Percentiles rank a stretch among this genome's conserved stretches.
These are phyloP conservation scores for Pyricularia grisea DNA, from an alignment of 2,329 filamentous ascomycete genomes.

Conservation along the genomic window DNA sequence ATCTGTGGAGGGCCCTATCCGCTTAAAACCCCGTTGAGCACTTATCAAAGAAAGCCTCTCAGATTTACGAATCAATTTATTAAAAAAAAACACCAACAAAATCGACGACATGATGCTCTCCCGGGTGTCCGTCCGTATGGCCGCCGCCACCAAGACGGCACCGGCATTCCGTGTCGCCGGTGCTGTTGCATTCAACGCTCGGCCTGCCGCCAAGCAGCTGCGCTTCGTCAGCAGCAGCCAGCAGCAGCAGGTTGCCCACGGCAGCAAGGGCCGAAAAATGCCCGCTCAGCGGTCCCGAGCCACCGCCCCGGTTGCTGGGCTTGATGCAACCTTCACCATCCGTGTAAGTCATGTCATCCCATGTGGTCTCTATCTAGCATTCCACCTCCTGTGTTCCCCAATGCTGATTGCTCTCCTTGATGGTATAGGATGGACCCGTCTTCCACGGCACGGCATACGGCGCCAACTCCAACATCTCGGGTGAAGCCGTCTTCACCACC, in stretches of 20 bases:
- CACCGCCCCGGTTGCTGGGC: slow-evolving; percentile 57
- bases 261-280: slow-evolving; percentile 61
- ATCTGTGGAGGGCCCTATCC: slow-evolving; percentile 42
- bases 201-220: slow-evolving; percentile 22
- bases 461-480: slow-evolving; percentile 91
- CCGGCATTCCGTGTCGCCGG: slow-evolving; percentile 25
- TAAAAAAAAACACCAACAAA: background rate
- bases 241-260: slow-evolving; percentile 44
- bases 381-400: background rate
- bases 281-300: slow-evolving; percentile 47
- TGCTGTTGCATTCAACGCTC: slow-evolving; percentile 18
- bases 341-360: slow-evolving; percentile 45
- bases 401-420: background rate
- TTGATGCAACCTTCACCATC: slow-evolving; percentile 90
- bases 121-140: slow-evolving; percentile 41
- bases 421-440: slow-evolving; percentile 74
- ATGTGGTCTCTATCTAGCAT: background rate
- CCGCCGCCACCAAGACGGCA: slow-evolving; percentile 31
- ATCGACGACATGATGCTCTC: slow-evolving; percentile 45
- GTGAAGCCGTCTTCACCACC: slow-evolving; percentile 97
- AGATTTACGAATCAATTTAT: background rate
- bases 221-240: slow-evolving; percentile 19
- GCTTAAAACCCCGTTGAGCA: slow-evolving; percentile 25
- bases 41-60: background rate
- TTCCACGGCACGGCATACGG: slow-evolving; percentile 96